Evolutionary conservation across 2,329 filamentous ascomycete species (phyloP), one percentile per base, ranked within the genome.

Genomic region (Colletotrichum tropicale): DNA sequence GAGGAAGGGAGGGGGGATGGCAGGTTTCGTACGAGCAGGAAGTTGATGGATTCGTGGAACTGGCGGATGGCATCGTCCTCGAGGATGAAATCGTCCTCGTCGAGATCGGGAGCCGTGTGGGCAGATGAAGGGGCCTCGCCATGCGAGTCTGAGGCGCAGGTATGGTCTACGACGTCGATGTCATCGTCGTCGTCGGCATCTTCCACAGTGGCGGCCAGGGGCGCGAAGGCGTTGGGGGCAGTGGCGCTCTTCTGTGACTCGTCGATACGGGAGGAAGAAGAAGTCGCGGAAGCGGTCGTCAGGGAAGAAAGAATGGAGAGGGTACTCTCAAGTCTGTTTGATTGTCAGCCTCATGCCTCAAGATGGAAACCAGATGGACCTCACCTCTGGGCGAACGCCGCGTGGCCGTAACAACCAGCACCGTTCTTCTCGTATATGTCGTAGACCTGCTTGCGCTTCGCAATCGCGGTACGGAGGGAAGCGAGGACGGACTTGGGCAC

Each of bases 231-330:
- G 58, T 61, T 61, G 18, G 28, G 28, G 1, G 26, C n/a, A 10
- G 18, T 0, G 1, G 1, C 9, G 18, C 18, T 18, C 26, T n/a
- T 32, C 10, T 32, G 1, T 6, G 28, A 8, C 18, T 28, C 30
- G 9, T 61, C 30, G 12, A n/a, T 12, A 48, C 18, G 38, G 6
- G 43, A 48, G 30, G 58, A 61, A 0, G 30, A 34, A 2, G 32
- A 32, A 21, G 15, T 13, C 0, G 9, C 12, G 18, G 58, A 8
- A 16, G 18, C n/a, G 9, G 18, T 13, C 28, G 16, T 8, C 28
- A 61, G n/a, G 6, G 58, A 32, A 8, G 28, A 32, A 13, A 61
- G 58, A 8, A 61, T 34, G 28, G 18, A 21, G 9, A 61, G 18
- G 32, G 58, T 61, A 8, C 18, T 21, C 12, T 61, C 58, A 1